These are phyloP conservation scores for Ustilago loliicola DNA, from an alignment of 1,284 basidiomycete genomes.

Conservation along the genomic window DNA sequence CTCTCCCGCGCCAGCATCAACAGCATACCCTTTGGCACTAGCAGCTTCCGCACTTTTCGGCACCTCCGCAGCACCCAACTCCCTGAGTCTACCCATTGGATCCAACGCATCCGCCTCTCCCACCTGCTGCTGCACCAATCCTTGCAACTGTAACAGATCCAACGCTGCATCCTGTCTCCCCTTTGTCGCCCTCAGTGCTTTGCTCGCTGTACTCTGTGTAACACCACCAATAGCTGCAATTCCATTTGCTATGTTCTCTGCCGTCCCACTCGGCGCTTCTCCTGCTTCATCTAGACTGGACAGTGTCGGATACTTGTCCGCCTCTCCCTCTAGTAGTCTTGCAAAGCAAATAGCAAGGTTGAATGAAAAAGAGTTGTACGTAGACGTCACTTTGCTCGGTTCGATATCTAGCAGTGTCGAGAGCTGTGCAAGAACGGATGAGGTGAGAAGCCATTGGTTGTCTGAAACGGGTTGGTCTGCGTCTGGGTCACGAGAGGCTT, in stretches of 20 bases:
- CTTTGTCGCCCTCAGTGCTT: constrained; percentile 59
- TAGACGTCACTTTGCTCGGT: constrained; percentile 40
- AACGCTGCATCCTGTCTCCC: constrained; percentile 64
- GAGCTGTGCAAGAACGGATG: constrained; percentile 64
- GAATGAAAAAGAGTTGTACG: constrained; percentile 59
- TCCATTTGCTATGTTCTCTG: constrained; percentile 35
- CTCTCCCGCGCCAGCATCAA: constrained; percentile 22
- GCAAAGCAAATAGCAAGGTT: constrained; percentile 57
- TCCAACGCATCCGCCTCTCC: constrained; percentile 59
- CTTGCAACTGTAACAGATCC: constrained; percentile 63
- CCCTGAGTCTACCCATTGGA: constrained; percentile 45
- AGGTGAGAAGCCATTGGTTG: constrained; percentile 67
- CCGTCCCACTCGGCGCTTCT: constrained; percentile 43
- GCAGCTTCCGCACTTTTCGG: constrained; percentile 36
- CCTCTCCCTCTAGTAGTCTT: constrained; percentile 48
- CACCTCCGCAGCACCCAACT: constrained; percentile 35
- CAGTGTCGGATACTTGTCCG: constrained; percentile 43
- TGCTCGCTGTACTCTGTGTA: constrained; percentile 18
- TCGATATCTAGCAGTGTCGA: constrained; percentile 59
- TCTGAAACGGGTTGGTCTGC: constrained; percentile 52
- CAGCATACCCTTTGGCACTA: constrained; percentile 18
- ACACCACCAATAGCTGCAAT: constrained; percentile 48
- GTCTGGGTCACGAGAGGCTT: constrained; percentile 35
- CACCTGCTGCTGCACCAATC: constrained; percentile 46
- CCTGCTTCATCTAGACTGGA: constrained; percentile 39